phyloP scores from a whole-genome alignment of 83 land plant species.

The Picea engelmannii region DNA sequence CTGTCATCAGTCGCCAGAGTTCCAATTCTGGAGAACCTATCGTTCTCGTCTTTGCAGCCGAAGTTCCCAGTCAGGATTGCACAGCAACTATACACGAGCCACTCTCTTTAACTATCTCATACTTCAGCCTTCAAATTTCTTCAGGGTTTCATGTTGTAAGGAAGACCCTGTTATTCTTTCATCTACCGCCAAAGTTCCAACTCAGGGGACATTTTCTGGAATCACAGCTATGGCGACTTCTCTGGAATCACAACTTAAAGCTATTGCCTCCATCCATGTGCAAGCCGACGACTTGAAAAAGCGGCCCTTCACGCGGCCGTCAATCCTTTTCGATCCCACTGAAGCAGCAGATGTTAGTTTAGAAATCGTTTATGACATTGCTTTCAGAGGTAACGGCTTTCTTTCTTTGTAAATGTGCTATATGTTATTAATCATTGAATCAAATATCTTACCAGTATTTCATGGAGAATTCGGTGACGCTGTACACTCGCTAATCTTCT shows the following conservation, averaged over 20 bases:
- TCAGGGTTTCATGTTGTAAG: not conserved
- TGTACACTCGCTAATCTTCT: too few relatives aligned
- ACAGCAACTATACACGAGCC: too few relatives aligned
- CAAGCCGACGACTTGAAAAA: constrained; percentile 25
- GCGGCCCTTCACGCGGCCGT: constrained; percentile 67
- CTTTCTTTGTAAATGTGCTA: not conserved
- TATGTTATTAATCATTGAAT: not conserved
- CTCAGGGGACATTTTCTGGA: not conserved
- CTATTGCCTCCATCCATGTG: constrained; percentile 26
- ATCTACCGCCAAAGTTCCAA: too few relatives aligned
- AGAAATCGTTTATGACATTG: constrained; percentile 56
- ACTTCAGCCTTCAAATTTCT: too few relatives aligned
- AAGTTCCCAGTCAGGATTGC: too few relatives aligned
- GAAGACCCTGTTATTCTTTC: not conserved
- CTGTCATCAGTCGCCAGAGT: too few relatives aligned
- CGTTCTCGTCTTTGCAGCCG: too few relatives aligned
- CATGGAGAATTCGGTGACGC: too few relatives aligned
- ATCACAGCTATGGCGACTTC: constrained; percentile 33
- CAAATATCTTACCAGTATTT: not conserved
- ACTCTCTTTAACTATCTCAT: too few relatives aligned
- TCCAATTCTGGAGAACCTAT: too few relatives aligned
- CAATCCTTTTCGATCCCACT: constrained; percentile 63
- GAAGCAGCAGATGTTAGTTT: constrained; percentile 83
- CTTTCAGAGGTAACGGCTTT: constrained; percentile 50
- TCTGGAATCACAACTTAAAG: constrained; percentile 56